These are phyloP conservation scores for Plenodomus tracheiphilus DNA, from an alignment of 2,329 filamentous ascomycete species.

Conservation along the genomic window DNA sequence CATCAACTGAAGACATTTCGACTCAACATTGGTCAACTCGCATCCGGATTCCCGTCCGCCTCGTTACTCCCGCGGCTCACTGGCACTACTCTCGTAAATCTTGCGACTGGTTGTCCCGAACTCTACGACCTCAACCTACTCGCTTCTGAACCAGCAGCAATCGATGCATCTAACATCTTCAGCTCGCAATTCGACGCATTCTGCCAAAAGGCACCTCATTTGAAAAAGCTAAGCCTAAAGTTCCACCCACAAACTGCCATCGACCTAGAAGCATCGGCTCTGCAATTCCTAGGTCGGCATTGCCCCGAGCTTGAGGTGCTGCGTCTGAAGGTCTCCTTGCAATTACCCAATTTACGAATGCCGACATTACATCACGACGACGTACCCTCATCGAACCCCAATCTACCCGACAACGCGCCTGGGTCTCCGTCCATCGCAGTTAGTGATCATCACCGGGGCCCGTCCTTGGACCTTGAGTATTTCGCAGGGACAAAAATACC, in stretches of 20 bases:
- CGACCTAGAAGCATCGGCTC: conserved; percentile 25
- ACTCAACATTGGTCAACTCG: conserved; percentile 29
- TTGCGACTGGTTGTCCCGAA: conserved; percentile 25
- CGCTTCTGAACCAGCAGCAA: conserved; percentile 28
- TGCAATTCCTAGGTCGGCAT: conserved; percentile 31
- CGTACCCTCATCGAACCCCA: not conserved
- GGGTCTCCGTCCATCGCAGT: conserved; percentile 6
- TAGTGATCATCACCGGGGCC: not conserved
- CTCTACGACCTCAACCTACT: conserved; percentile 33
- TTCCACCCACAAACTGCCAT: conserved; percentile 30
- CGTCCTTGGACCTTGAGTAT: not conserved
- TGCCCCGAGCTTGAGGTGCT: conserved; percentile 30
- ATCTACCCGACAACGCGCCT: not conserved
- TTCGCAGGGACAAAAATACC: not conserved
- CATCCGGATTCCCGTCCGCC: conserved; percentile 28
- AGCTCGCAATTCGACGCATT: conserved; percentile 32
- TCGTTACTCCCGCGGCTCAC: conserved; percentile 21
- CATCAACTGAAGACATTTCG: conserved; percentile 25
- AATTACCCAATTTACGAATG: conserved; percentile 17
- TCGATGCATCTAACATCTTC: conserved; percentile 34
- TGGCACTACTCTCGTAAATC: conserved; percentile 22
- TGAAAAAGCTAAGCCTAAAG: conserved; percentile 30
- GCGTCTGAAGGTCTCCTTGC: conserved; percentile 30
- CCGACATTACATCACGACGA: not conserved
- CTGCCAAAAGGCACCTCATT: conserved; percentile 25